Conservation (phyloP, 192 early-diverging fungal genomes). For the Gamsiella multidivaricata region DNA sequence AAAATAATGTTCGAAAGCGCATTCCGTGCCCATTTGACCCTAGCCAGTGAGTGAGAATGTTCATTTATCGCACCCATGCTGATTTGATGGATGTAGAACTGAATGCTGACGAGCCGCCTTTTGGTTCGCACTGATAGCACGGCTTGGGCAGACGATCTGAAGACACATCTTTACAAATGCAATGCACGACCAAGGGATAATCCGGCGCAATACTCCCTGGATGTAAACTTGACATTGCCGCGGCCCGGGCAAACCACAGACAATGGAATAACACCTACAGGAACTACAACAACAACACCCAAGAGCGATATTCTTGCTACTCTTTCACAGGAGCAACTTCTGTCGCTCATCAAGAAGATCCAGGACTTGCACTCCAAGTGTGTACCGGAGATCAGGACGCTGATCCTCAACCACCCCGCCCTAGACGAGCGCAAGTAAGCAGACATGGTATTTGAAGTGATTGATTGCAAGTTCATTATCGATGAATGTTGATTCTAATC, state of each 20-base stretch:
- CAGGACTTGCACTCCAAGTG: conserved; percentile 39
- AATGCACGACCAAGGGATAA: conserved; percentile 69
- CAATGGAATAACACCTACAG: conserved; percentile 8
- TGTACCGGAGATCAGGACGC: conserved; percentile 38
- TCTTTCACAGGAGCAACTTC: conserved; percentile 24
- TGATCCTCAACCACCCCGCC: conserved; percentile 40
- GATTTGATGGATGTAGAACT: not conserved
- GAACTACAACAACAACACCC: conserved; percentile 17
- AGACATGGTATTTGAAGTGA: no score
- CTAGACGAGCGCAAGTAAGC: conserved; percentile 53
- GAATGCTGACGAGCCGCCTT: no score
- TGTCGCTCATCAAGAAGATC: conserved; percentile 42
- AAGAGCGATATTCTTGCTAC: conserved; percentile 23
- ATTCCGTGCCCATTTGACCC: conserved; percentile 82
- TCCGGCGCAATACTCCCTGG: conserved; percentile 39
- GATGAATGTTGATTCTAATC: not conserved
- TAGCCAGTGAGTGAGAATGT: conserved; percentile 70
- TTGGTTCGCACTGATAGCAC: conserved; percentile 48
- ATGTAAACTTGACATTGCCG: conserved; percentile 58
- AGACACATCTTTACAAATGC: conserved; percentile 71
- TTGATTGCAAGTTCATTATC: no score
- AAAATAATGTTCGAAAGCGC: conserved; percentile 49
- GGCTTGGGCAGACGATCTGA: conserved; percentile 63
- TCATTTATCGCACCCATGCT: not conserved
- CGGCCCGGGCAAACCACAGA: conserved; percentile 16